Percentiles rank a stretch among this genome's conserved stretches.
Conservation (phyloP, 1,284 basidiomycete genomes). For the Rhodotorula sp. region DNA sequence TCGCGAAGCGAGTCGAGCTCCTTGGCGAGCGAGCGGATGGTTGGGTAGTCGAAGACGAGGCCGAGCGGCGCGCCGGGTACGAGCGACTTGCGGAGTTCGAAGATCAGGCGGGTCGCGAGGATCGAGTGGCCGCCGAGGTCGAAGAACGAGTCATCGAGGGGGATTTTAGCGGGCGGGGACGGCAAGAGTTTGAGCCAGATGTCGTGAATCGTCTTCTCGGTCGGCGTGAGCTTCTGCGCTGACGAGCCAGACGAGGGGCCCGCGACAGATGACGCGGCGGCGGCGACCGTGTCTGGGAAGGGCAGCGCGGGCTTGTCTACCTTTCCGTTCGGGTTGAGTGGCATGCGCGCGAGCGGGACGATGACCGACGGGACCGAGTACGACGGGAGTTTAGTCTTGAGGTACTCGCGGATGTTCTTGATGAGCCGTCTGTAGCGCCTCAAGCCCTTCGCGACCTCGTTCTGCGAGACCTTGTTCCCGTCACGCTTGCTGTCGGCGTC, state of each 20-base stretch:
- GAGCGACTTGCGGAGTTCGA: conserved; percentile 91
- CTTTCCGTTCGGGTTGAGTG: conserved; percentile 98
- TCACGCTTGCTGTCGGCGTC: conserved; percentile 58
- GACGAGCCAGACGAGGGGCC: conserved; percentile 45
- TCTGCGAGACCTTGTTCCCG: conserved; percentile 47
- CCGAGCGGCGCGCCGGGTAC: conserved; percentile 89
- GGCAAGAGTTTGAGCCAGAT: conserved; percentile 86
- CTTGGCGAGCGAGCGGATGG: conserved; percentile 73
- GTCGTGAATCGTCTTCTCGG: conserved; percentile 74
- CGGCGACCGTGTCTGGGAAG: conserved; percentile 94
- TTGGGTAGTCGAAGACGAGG: conserved; percentile 89
- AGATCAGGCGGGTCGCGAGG: conserved; percentile 92
- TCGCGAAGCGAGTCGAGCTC: conserved; percentile 76
- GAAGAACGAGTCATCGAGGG: conserved; percentile 93
- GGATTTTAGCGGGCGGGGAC: conserved; percentile 72
- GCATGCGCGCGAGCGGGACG: conserved; percentile 91
- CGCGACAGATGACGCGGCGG: conserved; percentile 52
- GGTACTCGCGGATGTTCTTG: conserved; percentile 88
- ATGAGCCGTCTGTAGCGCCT: conserved; percentile 82
- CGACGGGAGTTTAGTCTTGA: conserved; percentile 94
- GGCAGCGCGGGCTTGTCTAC: conserved; percentile 98
- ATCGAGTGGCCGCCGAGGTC: conserved; percentile 99
- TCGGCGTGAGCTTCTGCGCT: conserved; percentile 59
- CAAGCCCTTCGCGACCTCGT: conserved; percentile 67
- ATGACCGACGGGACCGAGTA: conserved; percentile 93